Base-by-base conservation (phyloP, 2,329 filamentous ascomycete species). In the Parafenestella ontariensis region DNA sequence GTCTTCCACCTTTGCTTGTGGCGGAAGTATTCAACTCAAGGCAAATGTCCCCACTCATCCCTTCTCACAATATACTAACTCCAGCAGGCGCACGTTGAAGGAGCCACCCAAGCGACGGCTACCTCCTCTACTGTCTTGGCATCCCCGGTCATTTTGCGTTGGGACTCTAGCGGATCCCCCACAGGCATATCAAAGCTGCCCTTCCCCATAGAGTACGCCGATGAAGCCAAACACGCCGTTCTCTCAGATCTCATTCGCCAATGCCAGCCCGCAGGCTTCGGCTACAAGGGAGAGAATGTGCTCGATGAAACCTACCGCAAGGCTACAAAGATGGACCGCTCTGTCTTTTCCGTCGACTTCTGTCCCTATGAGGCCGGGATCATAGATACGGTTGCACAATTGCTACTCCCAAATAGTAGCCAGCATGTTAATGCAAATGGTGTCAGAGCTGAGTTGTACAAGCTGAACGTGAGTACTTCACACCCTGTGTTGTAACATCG, bases 401-500 rank as follows among this genome's bases (percentile, higher is more conserved):
- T 76, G 0, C 73, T 87, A 0, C 65, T 83, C 9, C 75, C 76
- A 0, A 72, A 50, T 8, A 21, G 7, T 7, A 15, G 17, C 6
- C 5, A 7, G 49, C 23, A 28, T 6, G 7, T 11, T 28, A 11
- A 39, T 23, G n/a, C 23, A 62, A 7, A 58, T 3, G 76, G 76
- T 6, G 68, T 86, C 1, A 70, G 68, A 3, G 83, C 83, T 0
- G 83, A 87, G 68, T 69, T 87, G 1, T 86, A 85, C 65, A 85
- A 85, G 56, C 68, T 87, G 17, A 86, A 87, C 59, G 80, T 83
- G 45, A 29, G 52, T 29, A 24, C 3, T 11, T 4, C 34, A 18
- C 34, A 4, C 9, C 17, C 15, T 13, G 15, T 10, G 15, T 13
- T 11, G n/a, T 3, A 11, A 8, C 4, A 37, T 5, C 7, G 9